Conservation (phyloP, 75 land plant genomes). For the Cupressus sempervirens region DNA sequence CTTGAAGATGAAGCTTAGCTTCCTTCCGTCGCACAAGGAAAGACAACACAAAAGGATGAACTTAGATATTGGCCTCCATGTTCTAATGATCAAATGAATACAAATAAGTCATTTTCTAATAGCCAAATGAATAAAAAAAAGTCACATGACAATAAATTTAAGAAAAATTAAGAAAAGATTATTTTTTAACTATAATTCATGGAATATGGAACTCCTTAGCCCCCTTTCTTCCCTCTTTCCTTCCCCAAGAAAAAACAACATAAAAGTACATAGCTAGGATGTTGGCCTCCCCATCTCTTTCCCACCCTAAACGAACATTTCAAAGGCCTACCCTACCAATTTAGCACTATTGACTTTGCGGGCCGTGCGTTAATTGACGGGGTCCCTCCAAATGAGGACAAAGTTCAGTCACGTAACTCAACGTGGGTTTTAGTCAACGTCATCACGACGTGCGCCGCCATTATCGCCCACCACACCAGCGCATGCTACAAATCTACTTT, state of each 20-base stretch:
- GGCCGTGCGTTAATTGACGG: neutral
- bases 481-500: no score
- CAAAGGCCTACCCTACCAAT: neutral
- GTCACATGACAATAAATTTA: no score
- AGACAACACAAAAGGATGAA: neutral
- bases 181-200: no score
- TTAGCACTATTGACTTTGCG: neutral
- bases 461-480: neutral
- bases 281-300: no score
- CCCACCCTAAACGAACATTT: no score
- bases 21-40: neutral
- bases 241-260: neutral
- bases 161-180: no score
- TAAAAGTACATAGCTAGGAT: no score
- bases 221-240: no score
- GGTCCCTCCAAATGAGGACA: neutral
- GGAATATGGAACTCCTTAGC: neutral
- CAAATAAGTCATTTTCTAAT: no score
- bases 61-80: no score
- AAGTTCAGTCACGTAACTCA: neutral
- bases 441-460: slow-evolving; percentile 12
- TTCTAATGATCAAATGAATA: no score
- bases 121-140: no score
- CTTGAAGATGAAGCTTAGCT: neutral
- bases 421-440: neutral